Evolutionary conservation across 257 asterid genomes (phyloP).

Genomic region (Handroanthus guayacan): DNA sequence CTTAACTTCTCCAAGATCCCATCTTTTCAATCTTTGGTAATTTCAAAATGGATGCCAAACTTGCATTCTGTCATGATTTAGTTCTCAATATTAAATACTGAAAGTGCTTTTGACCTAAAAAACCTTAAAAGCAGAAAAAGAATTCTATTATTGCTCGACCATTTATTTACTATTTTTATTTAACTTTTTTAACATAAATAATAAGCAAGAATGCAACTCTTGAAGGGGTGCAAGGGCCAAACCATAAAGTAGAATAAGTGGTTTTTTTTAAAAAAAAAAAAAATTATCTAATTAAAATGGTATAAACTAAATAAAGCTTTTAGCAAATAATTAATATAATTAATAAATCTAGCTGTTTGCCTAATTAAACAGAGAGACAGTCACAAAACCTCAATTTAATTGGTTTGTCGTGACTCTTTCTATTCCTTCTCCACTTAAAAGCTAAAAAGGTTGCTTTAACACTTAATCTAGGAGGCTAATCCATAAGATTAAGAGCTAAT

Average conservation of each 20-base stretch:
- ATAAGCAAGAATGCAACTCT: slow-evolving; percentile 29
- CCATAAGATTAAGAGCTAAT: slow-evolving; percentile 30
- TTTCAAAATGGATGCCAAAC: background rate
- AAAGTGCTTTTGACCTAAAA: background rate
- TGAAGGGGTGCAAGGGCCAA: slow-evolving; percentile 37
- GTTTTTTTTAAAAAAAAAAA: too few relatives aligned
- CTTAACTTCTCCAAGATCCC: slow-evolving; percentile 23
- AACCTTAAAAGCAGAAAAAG: background rate
- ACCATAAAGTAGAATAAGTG: slow-evolving; percentile 27
- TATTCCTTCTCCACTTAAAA: slow-evolving; percentile 36
- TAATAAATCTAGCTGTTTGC: slow-evolving; percentile 35
- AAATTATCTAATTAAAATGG: background rate
- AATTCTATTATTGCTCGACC: background rate
- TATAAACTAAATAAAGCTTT: background rate
- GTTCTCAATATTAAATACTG: background rate
- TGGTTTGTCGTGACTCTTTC: slow-evolving; percentile 51
- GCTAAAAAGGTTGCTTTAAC: slow-evolving; percentile 30
- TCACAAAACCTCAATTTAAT: slow-evolving; percentile 48
- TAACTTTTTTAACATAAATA: background rate
- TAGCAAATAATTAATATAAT: slow-evolving; percentile 25
- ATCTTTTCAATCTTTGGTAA: background rate
- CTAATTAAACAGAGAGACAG: slow-evolving; percentile 50
- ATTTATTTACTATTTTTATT: background rate
- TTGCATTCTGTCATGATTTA: slow-evolving; percentile 1
- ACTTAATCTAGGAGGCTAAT: slow-evolving; percentile 36